Evolutionary conservation across 2,329 filamentous ascomycete genomes (phyloP).

Genomic region (Colletotrichum chlorophyti): DNA sequence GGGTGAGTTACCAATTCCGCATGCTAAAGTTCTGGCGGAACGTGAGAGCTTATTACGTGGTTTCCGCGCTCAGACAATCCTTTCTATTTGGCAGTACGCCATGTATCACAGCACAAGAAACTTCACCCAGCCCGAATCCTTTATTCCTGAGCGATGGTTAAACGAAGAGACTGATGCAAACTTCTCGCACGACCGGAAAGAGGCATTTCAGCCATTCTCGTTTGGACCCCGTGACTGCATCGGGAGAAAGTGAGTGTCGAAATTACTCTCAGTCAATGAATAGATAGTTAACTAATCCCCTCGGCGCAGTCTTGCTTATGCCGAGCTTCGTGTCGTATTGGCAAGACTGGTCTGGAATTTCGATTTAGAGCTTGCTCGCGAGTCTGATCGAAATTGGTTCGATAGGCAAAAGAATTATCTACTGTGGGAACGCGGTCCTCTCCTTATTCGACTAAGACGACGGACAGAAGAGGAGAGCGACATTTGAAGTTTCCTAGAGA

Average conservation of each 20-base stretch:
- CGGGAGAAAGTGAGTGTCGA: conserved; percentile 37
- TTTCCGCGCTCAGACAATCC: conserved; percentile 41
- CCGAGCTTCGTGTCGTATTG: background rate
- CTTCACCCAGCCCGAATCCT: conserved; percentile 51
- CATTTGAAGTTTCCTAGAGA: too few species aligned
- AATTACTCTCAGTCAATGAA: background rate
- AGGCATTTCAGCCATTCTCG: conserved; percentile 36
- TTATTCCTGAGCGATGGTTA: conserved; percentile 48
- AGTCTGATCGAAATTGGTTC: background rate
- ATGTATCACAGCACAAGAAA: conserved; percentile 48
- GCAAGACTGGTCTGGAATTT: conserved; percentile 3
- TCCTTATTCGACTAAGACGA: background rate
- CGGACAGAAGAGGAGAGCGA: too few species aligned
- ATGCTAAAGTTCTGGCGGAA: background rate
- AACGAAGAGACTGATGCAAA: conserved; percentile 24
- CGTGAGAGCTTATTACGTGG: background rate
- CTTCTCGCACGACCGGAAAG: conserved; percentile 28
- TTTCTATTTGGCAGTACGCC: conserved; percentile 51
- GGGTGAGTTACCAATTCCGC: conserved; percentile 27
- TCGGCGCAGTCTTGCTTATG: background rate
- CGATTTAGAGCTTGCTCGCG: background rate
- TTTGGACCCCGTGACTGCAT: conserved; percentile 39
- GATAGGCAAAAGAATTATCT: background rate
- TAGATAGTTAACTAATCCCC: background rate
- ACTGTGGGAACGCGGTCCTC: conserved; percentile 1